These are phyloP conservation scores for Pulveroboletus sp. DNA, from an alignment of 768 basidiomycete species.

Conservation along the genomic window DNA sequence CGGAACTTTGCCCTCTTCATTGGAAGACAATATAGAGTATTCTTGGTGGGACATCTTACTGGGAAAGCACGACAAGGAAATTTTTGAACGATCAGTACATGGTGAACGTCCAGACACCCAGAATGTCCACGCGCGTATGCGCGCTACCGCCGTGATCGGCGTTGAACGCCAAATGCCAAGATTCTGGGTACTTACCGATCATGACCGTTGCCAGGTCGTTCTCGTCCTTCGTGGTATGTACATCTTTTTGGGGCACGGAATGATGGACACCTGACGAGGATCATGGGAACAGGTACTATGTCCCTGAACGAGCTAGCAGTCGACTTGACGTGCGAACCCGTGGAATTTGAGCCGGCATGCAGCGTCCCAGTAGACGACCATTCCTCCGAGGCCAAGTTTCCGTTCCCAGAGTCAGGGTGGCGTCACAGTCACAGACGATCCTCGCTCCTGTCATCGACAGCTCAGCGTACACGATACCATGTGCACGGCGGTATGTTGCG, in stretches of 20 bases:
- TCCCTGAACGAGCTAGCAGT: conserved; percentile 83
- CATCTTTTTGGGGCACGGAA: background rate
- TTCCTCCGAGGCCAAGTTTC: conserved; percentile 31
- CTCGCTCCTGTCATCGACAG: conserved; percentile 19
- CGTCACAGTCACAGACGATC: conserved; percentile 21
- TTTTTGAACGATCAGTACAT: conserved; percentile 62
- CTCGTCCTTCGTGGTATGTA: conserved; percentile 61
- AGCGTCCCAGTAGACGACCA: conserved; percentile 28
- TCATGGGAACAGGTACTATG: conserved; percentile 58
- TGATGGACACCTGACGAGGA: conserved; percentile 2
- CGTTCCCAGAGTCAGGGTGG: conserved; percentile 32
- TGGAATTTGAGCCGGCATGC: conserved; percentile 54
- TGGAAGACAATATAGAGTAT: conserved; percentile 36
- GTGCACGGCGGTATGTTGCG: conserved; percentile 80
- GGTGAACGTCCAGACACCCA: conserved; percentile 13
- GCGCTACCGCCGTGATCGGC: conserved; percentile 59
- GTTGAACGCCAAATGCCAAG: conserved; percentile 70
- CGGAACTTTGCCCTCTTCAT: conserved; percentile 27
- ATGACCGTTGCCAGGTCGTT: conserved; percentile 67
- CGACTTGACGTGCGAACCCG: conserved; percentile 77
- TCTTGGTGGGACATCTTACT: conserved; percentile 84
- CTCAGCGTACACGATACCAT: conserved; percentile 40
- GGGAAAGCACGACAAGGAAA: conserved; percentile 78
- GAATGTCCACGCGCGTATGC: conserved; percentile 37
- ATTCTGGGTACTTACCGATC: conserved; percentile 84